Conservation (phyloP, 2,329 filamentous ascomycete species). For the Onygena corvina region DNA sequence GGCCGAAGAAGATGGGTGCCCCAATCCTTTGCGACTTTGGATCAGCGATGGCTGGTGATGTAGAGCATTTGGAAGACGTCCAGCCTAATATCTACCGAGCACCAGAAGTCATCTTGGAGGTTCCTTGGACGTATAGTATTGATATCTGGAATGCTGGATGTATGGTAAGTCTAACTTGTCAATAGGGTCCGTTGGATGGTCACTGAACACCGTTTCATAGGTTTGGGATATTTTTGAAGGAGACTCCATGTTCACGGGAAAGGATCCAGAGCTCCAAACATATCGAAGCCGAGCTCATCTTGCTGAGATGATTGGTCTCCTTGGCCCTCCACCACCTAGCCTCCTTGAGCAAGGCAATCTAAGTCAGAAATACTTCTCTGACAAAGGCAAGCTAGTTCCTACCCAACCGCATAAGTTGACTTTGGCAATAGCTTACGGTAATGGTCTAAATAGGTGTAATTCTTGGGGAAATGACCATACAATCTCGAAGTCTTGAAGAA, state of each 20-base stretch:
- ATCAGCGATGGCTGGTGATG: conserved; percentile 9
- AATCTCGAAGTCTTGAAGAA: conserved; percentile 23
- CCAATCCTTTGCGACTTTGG: conserved; percentile 23
- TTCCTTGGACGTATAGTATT: conserved; percentile 36
- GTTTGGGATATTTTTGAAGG: conserved; percentile 42
- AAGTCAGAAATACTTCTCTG: conserved; percentile 31
- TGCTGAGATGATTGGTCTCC: conserved; percentile 38
- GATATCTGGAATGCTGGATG: conserved; percentile 43
- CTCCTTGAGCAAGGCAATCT: conserved; percentile 26
- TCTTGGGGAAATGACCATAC: conserved; percentile 16
- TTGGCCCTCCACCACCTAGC: conserved; percentile 33
- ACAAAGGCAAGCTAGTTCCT: conserved; percentile 24
- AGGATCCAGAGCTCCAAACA: conserved; percentile 28
- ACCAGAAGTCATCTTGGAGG: conserved; percentile 38
- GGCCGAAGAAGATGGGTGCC: conserved; percentile 17
- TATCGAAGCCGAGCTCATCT: conserved; percentile 39
- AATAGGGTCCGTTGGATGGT: not conserved
- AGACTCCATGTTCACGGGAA: conserved; percentile 33
- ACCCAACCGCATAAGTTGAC: too few species aligned
- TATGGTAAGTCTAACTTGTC: conserved; percentile 20
- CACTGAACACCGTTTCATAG: conserved; percentile 20
- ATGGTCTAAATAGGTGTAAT: too few species aligned
- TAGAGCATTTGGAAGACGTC: conserved; percentile 8
- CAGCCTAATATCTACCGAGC: conserved; percentile 28
- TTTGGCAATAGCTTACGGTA: too few species aligned